Evolutionary conservation across 2,329 filamentous ascomycete species (phyloP).

Genomic region (Fusarium bactridioides): DNA sequence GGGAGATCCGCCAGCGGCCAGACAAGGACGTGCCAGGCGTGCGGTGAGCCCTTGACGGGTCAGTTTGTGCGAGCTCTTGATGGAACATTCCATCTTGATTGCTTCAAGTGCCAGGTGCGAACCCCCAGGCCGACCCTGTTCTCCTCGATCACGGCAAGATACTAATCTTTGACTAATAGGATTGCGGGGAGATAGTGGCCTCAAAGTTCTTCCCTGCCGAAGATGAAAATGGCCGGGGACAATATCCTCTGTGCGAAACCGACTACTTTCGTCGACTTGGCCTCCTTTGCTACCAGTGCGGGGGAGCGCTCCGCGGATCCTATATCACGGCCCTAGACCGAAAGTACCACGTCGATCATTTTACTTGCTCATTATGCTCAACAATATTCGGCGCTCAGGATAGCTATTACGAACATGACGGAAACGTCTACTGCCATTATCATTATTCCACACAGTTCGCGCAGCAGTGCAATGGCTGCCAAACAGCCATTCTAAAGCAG

Average conservation of each 20-base stretch:
- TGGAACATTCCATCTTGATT: slow-evolving; percentile 95
- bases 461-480: slow-evolving; percentile 94
- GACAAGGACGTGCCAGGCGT: slow-evolving; percentile 82
- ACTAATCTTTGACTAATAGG: slow-evolving; percentile 61
- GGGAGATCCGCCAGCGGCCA: slow-evolving; percentile 66
- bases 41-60: slow-evolving; percentile 84
- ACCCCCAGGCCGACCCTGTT: background rate
- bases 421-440: slow-evolving; percentile 96
- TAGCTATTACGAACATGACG: slow-evolving; percentile 98
- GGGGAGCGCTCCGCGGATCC: slow-evolving; percentile 89
- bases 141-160: background rate
- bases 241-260: slow-evolving; percentile 96
- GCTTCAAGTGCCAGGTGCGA: slow-evolving; percentile 91
- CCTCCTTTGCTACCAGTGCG: slow-evolving; percentile 89
- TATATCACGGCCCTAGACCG: slow-evolving; percentile 98
- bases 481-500: slow-evolving; percentile 96
- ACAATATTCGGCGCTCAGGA: slow-evolving; percentile 98
- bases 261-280: slow-evolving; percentile 96
- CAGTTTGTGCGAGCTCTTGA: slow-evolving; percentile 96
- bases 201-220: slow-evolving; percentile 99
- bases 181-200: slow-evolving; percentile 95
- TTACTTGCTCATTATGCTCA: slow-evolving; percentile 95
- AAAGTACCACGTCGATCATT: slow-evolving; percentile 99
- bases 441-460: slow-evolving; percentile 98
- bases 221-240: slow-evolving; percentile 82